Conservation (phyloP, 805 yeast genomes). For the Dipodascus geniculatus region DNA sequence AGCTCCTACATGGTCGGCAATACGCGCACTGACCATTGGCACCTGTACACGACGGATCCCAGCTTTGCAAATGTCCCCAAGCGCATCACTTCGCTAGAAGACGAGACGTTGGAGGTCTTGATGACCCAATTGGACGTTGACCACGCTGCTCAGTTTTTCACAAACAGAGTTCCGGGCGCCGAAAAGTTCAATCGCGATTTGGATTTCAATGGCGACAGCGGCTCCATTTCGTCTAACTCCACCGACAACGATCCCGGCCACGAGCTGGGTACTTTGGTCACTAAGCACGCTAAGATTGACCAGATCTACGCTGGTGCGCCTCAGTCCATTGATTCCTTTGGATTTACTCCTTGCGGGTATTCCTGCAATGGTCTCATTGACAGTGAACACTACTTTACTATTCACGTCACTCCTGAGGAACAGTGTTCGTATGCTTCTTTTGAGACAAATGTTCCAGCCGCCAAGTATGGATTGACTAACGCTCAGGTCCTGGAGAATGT, state of each 20-base stretch:
- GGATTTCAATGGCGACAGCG: conserved; percentile 14
- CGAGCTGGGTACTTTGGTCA: conserved; percentile 56
- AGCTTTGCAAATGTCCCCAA: conserved; percentile 2
- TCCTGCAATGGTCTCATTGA: conserved; percentile 74
- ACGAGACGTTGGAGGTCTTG: conserved; percentile 76
- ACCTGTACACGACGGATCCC: conserved; percentile 46
- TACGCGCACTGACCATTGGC: conserved; percentile 80
- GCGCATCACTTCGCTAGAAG: conserved; percentile 20
- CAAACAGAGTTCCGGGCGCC: conserved; percentile 31
- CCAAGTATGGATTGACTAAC: conserved; percentile 30
- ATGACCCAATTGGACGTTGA: conserved; percentile 72
- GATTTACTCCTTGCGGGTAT: conserved; percentile 90
- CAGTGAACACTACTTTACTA: conserved; percentile 57
- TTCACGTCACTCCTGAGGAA: conserved; percentile 87
- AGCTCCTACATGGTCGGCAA: conserved; percentile 71
- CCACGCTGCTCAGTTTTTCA: conserved; percentile 46
- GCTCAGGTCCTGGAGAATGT: conserved; percentile 48
- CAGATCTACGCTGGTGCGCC: conserved; percentile 34
- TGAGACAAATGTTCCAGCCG: conserved; percentile 68
- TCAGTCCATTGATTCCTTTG: conserved; percentile 63
- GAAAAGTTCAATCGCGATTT: conserved; percentile 26
- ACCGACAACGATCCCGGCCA: conserved; percentile 69
- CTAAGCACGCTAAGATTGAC: conserved; percentile 52
- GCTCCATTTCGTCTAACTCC: conserved; percentile 16
- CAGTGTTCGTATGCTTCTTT: conserved; percentile 96